A percentile compares a stretch with the other conserved stretches of the same genome.
Conservation (phyloP, 768 basidiomycete genomes). For the Boletus eberwhitei region DNA sequence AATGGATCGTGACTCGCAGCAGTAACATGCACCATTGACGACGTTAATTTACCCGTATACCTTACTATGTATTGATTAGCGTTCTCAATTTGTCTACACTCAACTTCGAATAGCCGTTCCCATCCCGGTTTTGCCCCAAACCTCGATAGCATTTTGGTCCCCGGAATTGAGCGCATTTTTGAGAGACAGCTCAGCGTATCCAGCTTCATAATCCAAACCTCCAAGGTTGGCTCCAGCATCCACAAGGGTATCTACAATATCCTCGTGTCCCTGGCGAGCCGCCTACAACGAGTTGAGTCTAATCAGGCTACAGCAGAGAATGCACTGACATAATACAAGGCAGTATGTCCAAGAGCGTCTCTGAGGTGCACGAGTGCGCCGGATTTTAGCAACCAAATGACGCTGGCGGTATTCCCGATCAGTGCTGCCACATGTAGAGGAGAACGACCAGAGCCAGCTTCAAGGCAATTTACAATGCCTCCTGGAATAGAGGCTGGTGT, state of each 20-base stretch:
- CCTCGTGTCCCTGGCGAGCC: slow-evolving; percentile 64
- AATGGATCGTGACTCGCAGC: slow-evolving; percentile 10
- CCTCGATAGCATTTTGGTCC: slow-evolving; percentile 42
- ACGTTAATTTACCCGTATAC: slow-evolving; percentile 14
- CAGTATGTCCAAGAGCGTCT: slow-evolving; percentile 77
- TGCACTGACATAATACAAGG: slow-evolving; percentile 70
- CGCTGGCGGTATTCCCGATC: slow-evolving; percentile 49
- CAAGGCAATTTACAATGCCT: slow-evolving; percentile 71
- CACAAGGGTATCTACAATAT: slow-evolving; percentile 60
- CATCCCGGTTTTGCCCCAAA: slow-evolving; percentile 58
- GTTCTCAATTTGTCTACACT: not conserved
- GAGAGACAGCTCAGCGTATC: slow-evolving; percentile 51
- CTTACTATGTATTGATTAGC: slow-evolving; percentile 10
- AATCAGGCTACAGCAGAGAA: not conserved
- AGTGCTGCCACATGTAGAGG: slow-evolving; percentile 79
- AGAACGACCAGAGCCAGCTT: slow-evolving; percentile 66
- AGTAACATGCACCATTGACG: not conserved
- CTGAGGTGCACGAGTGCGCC: slow-evolving; percentile 83
- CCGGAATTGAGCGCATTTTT: slow-evolving; percentile 36
- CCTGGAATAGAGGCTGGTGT: slow-evolving; percentile 42
- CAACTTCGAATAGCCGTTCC: not conserved
- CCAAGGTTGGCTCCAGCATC: slow-evolving; percentile 74
- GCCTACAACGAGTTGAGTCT: slow-evolving; percentile 43
- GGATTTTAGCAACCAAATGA: slow-evolving; percentile 53
- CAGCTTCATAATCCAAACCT: slow-evolving; percentile 55